These are phyloP conservation scores for Pyronema domesticum DNA, from an alignment of 495 filamentous ascomycete species.

Conservation along the genomic window DNA sequence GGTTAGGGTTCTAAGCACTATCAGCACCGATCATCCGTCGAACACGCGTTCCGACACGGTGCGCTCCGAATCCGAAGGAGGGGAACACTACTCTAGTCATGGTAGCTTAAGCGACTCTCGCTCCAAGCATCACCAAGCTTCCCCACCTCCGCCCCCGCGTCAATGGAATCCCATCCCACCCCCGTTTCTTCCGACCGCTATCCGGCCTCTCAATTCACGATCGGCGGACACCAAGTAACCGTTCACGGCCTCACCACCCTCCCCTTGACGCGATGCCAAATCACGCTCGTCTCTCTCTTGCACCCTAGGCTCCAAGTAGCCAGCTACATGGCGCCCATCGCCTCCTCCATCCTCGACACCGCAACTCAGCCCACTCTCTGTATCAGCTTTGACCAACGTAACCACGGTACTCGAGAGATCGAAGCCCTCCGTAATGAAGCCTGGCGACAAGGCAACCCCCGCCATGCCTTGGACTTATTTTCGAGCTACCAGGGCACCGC, in stretches of 20 bases:
- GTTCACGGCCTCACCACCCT: slow-evolving; percentile 4
- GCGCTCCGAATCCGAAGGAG: no score
- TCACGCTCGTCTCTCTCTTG: slow-evolving; percentile 34
- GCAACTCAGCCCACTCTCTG: slow-evolving; percentile 1
- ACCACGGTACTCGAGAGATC: slow-evolving; percentile 62
- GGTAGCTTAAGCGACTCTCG: no score
- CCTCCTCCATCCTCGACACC: slow-evolving; percentile 6
- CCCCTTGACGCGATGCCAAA: background rate
- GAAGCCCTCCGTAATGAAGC: slow-evolving; percentile 43
- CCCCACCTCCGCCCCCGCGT: background rate
- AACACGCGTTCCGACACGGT: no score
- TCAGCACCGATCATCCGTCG: no score
- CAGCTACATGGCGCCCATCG: slow-evolving; percentile 44
- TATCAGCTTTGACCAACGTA: slow-evolving; percentile 67
- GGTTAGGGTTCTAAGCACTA: no score
- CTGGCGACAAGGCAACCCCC: slow-evolving; percentile 63
- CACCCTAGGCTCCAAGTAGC: slow-evolving; percentile 56
- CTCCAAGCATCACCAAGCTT: no score
- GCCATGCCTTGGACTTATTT: slow-evolving; percentile 83
- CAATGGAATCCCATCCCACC: background rate
- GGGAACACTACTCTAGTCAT: no score
- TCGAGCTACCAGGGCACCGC: slow-evolving; percentile 47
- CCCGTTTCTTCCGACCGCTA: background rate
- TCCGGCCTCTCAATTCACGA: background rate
- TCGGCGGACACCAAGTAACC: slow-evolving; percentile 5